phyloP scores from a whole-genome alignment of 1,139 yeast species.

The Candida freyschussii region DNA sequence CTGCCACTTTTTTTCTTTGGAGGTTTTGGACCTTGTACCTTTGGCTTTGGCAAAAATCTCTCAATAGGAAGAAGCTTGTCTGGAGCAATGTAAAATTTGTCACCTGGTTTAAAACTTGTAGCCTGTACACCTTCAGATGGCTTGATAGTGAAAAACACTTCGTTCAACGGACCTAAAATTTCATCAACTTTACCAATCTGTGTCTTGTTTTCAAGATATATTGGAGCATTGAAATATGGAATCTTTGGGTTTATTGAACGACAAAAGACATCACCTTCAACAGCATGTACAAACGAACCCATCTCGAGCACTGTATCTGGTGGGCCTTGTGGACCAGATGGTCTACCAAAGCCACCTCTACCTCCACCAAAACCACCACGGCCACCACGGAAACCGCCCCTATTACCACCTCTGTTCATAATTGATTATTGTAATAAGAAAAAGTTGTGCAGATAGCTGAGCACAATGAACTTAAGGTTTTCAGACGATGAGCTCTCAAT shows the following conservation, averaged over 20 bases:
- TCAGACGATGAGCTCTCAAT: not conserved
- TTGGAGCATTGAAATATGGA: slow-evolving; percentile 99
- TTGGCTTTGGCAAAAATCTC: slow-evolving; percentile 91
- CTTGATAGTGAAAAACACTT: slow-evolving; percentile 93
- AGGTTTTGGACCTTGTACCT: slow-evolving; percentile 73
- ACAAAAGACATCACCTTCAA: slow-evolving; percentile 97
- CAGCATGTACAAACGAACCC: slow-evolving; percentile 88
- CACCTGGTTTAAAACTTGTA: slow-evolving; percentile 87
- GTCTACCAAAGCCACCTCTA: slow-evolving; percentile 39
- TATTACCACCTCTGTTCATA: slow-evolving; percentile 50
- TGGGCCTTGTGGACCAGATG: slow-evolving; percentile 58
- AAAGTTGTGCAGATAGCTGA: not conserved
- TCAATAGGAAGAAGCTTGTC: slow-evolving; percentile 94
- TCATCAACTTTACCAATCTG: slow-evolving; percentile 98
- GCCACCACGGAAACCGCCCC: slow-evolving; percentile 68
- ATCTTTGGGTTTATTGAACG: slow-evolving; percentile 89
- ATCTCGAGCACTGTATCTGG: slow-evolving; percentile 92
- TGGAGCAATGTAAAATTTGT: slow-evolving; percentile 90
- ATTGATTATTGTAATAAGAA: slow-evolving; percentile 1
- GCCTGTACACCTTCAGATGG: slow-evolving; percentile 97
- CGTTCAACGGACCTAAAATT: slow-evolving; percentile 94
- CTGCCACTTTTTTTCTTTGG: slow-evolving; percentile 65
- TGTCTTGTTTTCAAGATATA: slow-evolving; percentile 90
- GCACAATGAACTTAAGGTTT: no score
- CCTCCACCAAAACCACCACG: slow-evolving; percentile 52